A percentile compares a stretch with the other conserved stretches of the same genome.
Conservation (phyloP, 169 alveolate genomes). For the Hepatocystis sp. region DNA sequence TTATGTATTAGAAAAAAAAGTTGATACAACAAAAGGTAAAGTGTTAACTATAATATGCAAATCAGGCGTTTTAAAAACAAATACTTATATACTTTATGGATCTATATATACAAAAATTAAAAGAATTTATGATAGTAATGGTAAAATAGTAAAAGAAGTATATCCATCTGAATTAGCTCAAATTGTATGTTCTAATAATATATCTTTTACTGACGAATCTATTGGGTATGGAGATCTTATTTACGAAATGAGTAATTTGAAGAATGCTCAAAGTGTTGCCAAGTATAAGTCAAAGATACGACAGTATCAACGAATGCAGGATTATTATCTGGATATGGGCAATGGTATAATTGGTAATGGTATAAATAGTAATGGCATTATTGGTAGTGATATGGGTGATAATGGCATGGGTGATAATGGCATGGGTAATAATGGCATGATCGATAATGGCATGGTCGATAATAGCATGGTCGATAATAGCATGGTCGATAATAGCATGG, state of each 20-base stretch:
- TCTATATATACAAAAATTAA: constrained; percentile 64
- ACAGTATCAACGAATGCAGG: constrained; percentile 76
- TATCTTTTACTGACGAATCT: constrained; percentile 22
- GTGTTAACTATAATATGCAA: constrained; percentile 78
- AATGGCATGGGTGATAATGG: too few relatives aligned
- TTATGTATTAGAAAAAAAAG: constrained; percentile 81
- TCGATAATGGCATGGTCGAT: too few relatives aligned
- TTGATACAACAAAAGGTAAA: constrained; percentile 79
- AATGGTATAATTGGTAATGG: background rate
- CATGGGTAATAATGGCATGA: too few relatives aligned
- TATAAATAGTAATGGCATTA: too few relatives aligned
- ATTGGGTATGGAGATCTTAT: constrained; percentile 79
- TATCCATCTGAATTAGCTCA: constrained; percentile 83
- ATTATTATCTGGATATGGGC: constrained; percentile 18
- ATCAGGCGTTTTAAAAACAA: constrained; percentile 77
- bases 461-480: too few relatives aligned
- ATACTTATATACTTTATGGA: constrained; percentile 68
- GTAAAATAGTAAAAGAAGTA: constrained; percentile 75
- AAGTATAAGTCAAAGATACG: constrained; percentile 84
- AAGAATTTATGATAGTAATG: constrained; percentile 61
- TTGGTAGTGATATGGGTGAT: too few relatives aligned
- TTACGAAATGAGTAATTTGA: constrained; percentile 83
- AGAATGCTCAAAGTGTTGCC: constrained; percentile 77
- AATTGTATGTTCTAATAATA: constrained; percentile 48
- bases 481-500: too few relatives aligned